phyloP scores from a whole-genome alignment of 2,329 filamentous ascomycete species.

The Gliomastix tumulicola region DNA sequence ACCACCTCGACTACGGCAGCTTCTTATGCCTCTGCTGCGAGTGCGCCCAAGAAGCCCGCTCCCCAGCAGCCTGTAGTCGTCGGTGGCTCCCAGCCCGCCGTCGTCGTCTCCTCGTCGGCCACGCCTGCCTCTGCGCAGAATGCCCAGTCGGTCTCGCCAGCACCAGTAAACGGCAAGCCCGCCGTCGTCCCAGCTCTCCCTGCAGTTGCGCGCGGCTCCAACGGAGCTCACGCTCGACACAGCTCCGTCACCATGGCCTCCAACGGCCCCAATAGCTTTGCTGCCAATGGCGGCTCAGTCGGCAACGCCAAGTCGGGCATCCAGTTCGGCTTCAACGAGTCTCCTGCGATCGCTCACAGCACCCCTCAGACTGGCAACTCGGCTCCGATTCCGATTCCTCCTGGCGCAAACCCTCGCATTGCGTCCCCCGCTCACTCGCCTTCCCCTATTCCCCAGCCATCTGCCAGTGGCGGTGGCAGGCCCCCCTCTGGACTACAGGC shows the following conservation, averaged over 20 bases:
- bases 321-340: conserved; percentile 72
- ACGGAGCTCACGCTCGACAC: conserved; percentile 78
- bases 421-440: conserved; percentile 84
- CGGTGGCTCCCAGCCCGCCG: conserved; percentile 45
- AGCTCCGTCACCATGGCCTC: conserved; percentile 87
- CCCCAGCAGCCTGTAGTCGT: conserved; percentile 53
- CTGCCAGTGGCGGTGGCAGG: conserved; percentile 77
- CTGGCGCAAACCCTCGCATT: conserved; percentile 57
- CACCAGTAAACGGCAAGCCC: conserved; percentile 80
- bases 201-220: conserved; percentile 58
- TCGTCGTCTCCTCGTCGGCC: conserved; percentile 48
- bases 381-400: conserved; percentile 56
- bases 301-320: conserved; percentile 58
- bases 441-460: conserved; percentile 85
- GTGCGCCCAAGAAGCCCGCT: conserved; percentile 55
- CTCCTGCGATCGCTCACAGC: conserved; percentile 60
- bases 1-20: conserved; percentile 50
- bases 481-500: conserved; percentile 72
- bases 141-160: conserved; percentile 59
- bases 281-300: conserved; percentile 64
- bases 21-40: conserved; percentile 63
- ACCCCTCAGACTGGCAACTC: conserved; percentile 51
- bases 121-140: conserved; percentile 44
- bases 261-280: conserved; percentile 68
- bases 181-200: conserved; percentile 65